Evolutionary conservation across 306 rosid genomes (phyloP), one percentile per base, ranked within the genome.

Genomic region (Quercus variabilis): DNA sequence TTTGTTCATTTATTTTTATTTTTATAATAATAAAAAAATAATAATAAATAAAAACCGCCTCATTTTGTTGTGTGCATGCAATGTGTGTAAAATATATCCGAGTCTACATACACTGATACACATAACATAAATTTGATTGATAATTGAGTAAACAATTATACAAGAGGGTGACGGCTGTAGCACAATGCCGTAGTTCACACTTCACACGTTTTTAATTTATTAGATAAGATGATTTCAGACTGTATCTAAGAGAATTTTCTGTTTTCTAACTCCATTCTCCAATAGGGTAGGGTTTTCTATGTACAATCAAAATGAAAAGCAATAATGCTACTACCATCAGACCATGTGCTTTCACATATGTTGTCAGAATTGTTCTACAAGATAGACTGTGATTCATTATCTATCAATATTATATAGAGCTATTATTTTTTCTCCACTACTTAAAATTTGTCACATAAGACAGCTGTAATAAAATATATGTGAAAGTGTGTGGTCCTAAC

Each of bases 171-270:
- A 10, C 30, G 63, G 33, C 57, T 35, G 51, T 55, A 15, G 25
- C 69, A 18, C 76, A 55, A 33, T 55, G 62, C 74, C 86, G 69
- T 74, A 49, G 26, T 30, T 28, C 23, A 68, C 69, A 73, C 69
- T 30, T 28, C 23, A 68, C 69, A 73, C 69, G 55, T 55, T 52
- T 33, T 35, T 33, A 17, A 10, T 55, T 62, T 57, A n/a, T 15
- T 82, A 30, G 26, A 74, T 30, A 21, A 4, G 80, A 81, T 60
- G 41, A 69, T 76, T 67, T n/a, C 58, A 52, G 26, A n/a, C 23
- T 12, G 19, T 15, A 28, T 71, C 28, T 26, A 7, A 7, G 57
- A 30, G 21, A 55, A 71, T 71, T 57, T 72, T 78, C 77, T 35
- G 31, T 62, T 82, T 57, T 52, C 41, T 13, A n/a, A 17, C n/a